Evolutionary conservation across 2,329 filamentous ascomycete species (phyloP).

Genomic region (Hymenoscyphus linearis): DNA sequence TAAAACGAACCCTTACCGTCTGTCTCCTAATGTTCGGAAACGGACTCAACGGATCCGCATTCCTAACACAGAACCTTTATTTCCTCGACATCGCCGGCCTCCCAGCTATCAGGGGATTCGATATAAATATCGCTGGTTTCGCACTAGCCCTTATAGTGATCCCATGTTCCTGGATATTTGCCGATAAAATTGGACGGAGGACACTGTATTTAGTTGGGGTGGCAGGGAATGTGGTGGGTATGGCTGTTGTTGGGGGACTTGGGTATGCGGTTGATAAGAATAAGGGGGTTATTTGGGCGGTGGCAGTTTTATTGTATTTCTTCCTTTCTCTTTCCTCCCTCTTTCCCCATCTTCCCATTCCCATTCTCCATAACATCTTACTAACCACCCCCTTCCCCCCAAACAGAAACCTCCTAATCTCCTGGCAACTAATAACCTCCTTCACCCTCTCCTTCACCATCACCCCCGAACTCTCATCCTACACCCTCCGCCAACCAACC

Average conservation of each 20-base stretch:
- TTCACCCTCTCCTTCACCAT: slow-evolving; percentile 17
- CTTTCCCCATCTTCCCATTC: not conserved
- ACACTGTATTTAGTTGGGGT: slow-evolving; percentile 31
- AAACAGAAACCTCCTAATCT: slow-evolving; percentile 21
- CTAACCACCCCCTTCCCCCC: not conserved
- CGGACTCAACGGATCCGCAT: slow-evolving; percentile 31
- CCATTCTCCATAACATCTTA: not conserved
- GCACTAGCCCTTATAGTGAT: slow-evolving; percentile 7
- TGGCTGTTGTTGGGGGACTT: slow-evolving; percentile 16
- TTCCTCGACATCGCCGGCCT: slow-evolving; percentile 18
- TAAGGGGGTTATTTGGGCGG: slow-evolving; percentile 13
- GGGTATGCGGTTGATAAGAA: slow-evolving; percentile 9
- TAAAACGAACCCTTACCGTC: slow-evolving; percentile 35
- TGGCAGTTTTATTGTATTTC: slow-evolving; percentile 18
- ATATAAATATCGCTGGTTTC: slow-evolving; percentile 13
- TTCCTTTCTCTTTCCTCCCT: not conserved
- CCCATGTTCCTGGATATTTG: slow-evolving; percentile 14
- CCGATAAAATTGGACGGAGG: slow-evolving; percentile 32
- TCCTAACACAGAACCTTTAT: slow-evolving; percentile 23
- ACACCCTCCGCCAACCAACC: slow-evolving; percentile 18
- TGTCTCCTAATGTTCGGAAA: slow-evolving; percentile 32
- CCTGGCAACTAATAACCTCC: slow-evolving; percentile 18
- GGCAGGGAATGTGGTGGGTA: slow-evolving; percentile 13
- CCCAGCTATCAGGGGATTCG: slow-evolving; percentile 12
- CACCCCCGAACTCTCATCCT: slow-evolving; percentile 19